Percentiles rank a stretch among this genome's conserved stretches.
Evolutionary conservation across 1,284 basidiomycete species (phyloP).

Genomic region (Flammula alnicola): DNA sequence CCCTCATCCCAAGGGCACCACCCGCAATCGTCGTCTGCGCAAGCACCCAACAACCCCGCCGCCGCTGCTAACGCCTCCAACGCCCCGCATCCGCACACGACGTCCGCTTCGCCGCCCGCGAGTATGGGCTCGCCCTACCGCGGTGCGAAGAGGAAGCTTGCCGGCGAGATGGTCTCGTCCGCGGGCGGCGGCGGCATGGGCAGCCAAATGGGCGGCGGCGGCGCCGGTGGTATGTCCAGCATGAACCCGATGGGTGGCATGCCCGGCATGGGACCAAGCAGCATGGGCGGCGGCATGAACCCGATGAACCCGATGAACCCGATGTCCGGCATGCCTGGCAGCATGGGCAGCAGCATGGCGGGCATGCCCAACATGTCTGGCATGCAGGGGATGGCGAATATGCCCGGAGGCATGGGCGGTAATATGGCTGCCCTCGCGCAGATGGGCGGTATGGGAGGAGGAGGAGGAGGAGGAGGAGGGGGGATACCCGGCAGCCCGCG

Average conservation of each 20-base stretch:
- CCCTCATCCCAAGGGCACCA: too few species aligned
- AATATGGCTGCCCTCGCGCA: too few species aligned
- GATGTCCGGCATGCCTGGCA: too few species aligned
- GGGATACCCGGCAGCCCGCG: conserved; percentile 19
- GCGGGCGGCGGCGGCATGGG: conserved; percentile 10
- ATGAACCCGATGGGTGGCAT: too few species aligned
- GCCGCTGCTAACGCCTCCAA: background rate
- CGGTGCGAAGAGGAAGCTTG: conserved; percentile 7
- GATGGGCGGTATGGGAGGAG: conserved; percentile 1
- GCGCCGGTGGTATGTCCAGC: too few species aligned
- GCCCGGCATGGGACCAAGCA: too few species aligned
- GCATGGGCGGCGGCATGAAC: conserved; percentile 15
- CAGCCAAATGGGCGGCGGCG: too few species aligned
- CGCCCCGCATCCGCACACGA: background rate
- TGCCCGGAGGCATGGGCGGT: conserved; percentile 15
- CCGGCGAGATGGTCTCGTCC: conserved; percentile 7
- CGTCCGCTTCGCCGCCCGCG: conserved; percentile 2
- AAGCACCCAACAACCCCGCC: background rate
- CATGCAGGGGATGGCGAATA: conserved; percentile 1
- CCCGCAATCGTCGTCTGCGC: background rate
- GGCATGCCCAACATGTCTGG: conserved; percentile 18
- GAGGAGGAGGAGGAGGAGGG: conserved; percentile 2
- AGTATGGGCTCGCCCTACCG: conserved; percentile 6
- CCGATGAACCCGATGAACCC: too few species aligned
- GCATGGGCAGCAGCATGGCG: conserved; percentile 16